Base-by-base conservation (phyloP, 805 yeast species). In the Ogataea nakhonphanomensis region DNA sequence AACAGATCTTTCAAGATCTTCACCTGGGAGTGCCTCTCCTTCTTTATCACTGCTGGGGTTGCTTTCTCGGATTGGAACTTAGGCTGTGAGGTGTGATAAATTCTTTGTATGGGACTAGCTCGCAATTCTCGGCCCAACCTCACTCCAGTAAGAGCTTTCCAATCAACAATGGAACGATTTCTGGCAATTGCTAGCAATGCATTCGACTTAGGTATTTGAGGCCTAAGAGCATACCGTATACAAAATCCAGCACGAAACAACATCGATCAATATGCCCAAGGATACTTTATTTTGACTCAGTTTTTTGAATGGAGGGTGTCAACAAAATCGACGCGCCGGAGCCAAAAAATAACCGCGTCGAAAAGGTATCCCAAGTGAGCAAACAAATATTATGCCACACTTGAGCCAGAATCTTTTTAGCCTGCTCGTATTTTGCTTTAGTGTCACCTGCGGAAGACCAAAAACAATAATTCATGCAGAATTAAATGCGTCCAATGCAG, bases 1-100 rank as follows among this genome's bases (percentile, higher is more conserved):
- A 84, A 50, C 33, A 87, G 66, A 36, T 85, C 81, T 51, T 69
- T 71, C 42, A 87, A 63, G 61, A 87, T 87, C 45, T 74, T 59
- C 41, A 67, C 44, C 48, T 76, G 78, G 3, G 79, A 72, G 2
- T 59, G 56, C 29, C 54, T 50, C 22, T 37, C 32, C 22, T 38
- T 28, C 30, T 33, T 28, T 5, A 25, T 25, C 14, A 26, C 33
- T 7, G 41, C 20, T 8, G 35, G 26, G 4, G 43, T 14, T 8
- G 41, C 15, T 13, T 25, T 17, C 7, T 24, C 27, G 17, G 21
- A 20, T 25, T 21, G 25, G 15, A 17, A 4, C 23, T 20, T 15
- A 3, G 36, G 32, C 24, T 17, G 35, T 14, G 24, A 32, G 13
- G 17, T n/a, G 23, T 29, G 39, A 17, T 13, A 22, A 9, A 21